A percentile compares a stretch with the other conserved stretches of the same genome.
phyloP scores from a whole-genome alignment of 2,329 filamentous ascomycete genomes.

The Fusarium chuoi region DNA sequence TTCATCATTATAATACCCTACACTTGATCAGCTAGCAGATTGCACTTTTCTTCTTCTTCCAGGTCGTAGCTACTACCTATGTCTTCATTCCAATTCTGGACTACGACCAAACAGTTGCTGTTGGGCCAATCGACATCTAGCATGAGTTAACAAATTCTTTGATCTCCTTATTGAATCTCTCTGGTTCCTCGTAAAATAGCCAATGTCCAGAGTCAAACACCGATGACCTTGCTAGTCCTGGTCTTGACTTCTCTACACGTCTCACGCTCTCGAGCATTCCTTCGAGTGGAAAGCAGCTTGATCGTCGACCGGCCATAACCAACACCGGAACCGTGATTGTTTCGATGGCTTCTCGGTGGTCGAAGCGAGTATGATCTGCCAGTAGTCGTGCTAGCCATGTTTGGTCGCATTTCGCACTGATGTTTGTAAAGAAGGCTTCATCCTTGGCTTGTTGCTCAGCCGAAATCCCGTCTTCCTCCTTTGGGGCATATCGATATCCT shows the following conservation, averaged over 20 bases:
- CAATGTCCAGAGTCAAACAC: slow-evolving; percentile 43
- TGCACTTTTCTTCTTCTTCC: not conserved
- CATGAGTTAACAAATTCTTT: slow-evolving; percentile 35
- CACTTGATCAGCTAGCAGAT: not conserved
- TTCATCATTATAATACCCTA: not conserved
- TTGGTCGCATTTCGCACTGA: slow-evolving; percentile 42
- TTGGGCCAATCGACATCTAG: not conserved
- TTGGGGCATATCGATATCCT: slow-evolving; percentile 41
- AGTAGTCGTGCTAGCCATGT: slow-evolving; percentile 42
- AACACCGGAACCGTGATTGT: slow-evolving; percentile 40
- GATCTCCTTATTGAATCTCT: slow-evolving; percentile 41
- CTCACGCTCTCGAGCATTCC: slow-evolving; percentile 43
- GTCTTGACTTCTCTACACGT: slow-evolving; percentile 32
- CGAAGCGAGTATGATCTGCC: slow-evolving; percentile 43
- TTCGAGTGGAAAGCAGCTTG: slow-evolving; percentile 42
- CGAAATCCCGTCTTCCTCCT: slow-evolving; percentile 32
- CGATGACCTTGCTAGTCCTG: slow-evolving; percentile 35
- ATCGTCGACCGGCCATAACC: slow-evolving; percentile 42
- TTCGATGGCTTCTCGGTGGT: slow-evolving; percentile 43
- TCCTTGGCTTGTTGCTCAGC: slow-evolving; percentile 36
- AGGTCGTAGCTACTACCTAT: not conserved
- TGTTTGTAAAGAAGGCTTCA: slow-evolving; percentile 41
- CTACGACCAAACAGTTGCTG: not conserved
- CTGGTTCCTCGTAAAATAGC: slow-evolving; percentile 44
- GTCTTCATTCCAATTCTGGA: not conserved